Evolutionary conservation across 208 protist genomes (phyloP), one percentile per base, ranked within the genome.

Genomic region (Crithidia fasciculata): DNA sequence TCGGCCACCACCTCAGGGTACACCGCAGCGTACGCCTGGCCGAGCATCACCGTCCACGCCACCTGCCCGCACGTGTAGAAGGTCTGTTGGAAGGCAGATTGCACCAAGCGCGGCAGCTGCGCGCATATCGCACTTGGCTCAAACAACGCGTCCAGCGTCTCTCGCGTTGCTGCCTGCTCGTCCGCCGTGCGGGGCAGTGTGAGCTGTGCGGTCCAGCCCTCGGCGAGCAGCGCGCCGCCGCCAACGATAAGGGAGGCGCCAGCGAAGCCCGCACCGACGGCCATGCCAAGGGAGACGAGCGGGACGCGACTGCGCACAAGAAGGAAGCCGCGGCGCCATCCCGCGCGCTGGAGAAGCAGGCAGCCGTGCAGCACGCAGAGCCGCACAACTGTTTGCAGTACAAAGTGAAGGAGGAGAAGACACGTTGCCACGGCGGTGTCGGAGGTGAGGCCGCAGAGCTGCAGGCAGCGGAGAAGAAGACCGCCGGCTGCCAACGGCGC

Each of bases 41-140:
- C 86, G 16, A 79, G 59, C 84, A 91, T 86, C 39, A 91, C 83
- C 3, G 73, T 82, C 87, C 89, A 94, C 47, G 86, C 74, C 15
- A 90, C 77, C 54, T 94, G 86, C 13, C 79, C 57, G 16, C 74
- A 69, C 8, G 80, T 81, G 9, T 89, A 69, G 52, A 94, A 69
- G 18, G 75, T 68, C 5, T 81, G 62, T 77, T 94, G 89, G 18
- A 90, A 68, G 36, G 71, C 69, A 36, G 69, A 59, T 66, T 89
- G 87, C 19, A 84, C 53, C 36, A 94, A 65, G 15, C 82, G 68
- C 6, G 89, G 81, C 28, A 94, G 72, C 68, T 69, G 80, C n/a
- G 84, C 78, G 55, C 89, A 94, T 41, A 67, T 56, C 19, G 61
- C 41, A 36, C 59, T 74, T 36, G 43, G 8, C 3, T 50, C 28